A percentile compares a stretch with the other conserved stretches of the same genome.
Evolutionary conservation across 208 protist species (phyloP).

Genomic region (Crithidia sp.): DNA sequence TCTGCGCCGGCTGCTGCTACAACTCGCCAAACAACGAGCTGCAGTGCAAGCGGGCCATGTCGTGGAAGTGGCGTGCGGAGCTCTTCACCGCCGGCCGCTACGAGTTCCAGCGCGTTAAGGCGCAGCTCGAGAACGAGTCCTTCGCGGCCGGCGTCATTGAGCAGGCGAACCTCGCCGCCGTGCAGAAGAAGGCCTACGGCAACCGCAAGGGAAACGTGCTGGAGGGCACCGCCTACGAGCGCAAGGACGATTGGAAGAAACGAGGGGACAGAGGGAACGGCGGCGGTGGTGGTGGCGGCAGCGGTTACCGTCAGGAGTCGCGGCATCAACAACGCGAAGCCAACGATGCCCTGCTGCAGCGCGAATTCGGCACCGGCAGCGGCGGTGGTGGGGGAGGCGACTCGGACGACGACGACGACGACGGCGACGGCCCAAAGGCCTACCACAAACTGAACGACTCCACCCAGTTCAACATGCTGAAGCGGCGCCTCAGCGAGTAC

Average conservation of each 20-base stretch:
- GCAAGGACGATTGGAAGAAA: constrained; percentile 59
- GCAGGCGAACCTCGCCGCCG: constrained; percentile 83
- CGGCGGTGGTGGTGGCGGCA: constrained; percentile 27
- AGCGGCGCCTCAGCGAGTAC: constrained; percentile 97
- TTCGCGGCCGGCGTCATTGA: constrained; percentile 84
- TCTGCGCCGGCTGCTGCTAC: constrained; percentile 97
- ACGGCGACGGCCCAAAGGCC: constrained; percentile 63
- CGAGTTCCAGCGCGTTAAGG: constrained; percentile 96
- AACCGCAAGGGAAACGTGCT: constrained; percentile 92
- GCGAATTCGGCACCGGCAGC: constrained; percentile 29
- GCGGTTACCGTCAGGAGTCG: constrained; percentile 78
- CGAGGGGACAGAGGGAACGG: constrained; percentile 17
- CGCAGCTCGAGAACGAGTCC: constrained; percentile 96
- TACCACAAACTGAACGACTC: constrained; percentile 89
- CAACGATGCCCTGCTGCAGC: constrained; percentile 63
- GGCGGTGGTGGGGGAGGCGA: constrained; percentile 20
- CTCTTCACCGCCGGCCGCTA: constrained; percentile 94
- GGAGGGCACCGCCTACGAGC: constrained; percentile 88
- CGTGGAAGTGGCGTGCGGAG: constrained; percentile 99
- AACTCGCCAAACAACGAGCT: constrained; percentile 96
- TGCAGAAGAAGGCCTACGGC: constrained; percentile 92
- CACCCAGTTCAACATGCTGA: constrained; percentile 94
- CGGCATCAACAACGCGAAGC: constrained; percentile 70
- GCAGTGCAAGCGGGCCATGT: constrained; percentile 97
- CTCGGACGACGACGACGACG: constrained; percentile 45